Evolutionary conservation across 495 filamentous ascomycete species (phyloP), one percentile per base, ranked within the genome.

Genomic region (Echria macrotheca): DNA sequence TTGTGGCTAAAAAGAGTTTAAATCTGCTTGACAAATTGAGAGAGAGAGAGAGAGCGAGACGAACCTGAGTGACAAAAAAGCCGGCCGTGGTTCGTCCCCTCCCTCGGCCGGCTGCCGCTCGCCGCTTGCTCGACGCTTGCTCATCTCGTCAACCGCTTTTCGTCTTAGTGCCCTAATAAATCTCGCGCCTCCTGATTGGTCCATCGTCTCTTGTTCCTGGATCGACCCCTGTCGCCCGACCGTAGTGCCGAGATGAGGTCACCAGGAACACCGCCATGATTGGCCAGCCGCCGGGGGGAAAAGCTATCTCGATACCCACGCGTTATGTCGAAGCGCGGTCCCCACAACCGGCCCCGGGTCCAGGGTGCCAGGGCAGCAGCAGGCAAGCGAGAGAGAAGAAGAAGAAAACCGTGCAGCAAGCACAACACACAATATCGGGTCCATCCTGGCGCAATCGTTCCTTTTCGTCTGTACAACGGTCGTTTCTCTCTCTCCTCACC

Each of bases 181-280:
- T 43, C 56, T 38, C n/a, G 14, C 33, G 31, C 17, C 9, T 17
- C 17, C 10, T 50, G 39, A 57, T 57, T 59, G 54, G 57, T 32
- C 32, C 33, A 22, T 31, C 17, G 15, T 18, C 11, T 29, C 33
- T 36, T 48, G 57, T 59, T 57, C 57, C 54, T 59, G 47, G 36
- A 24, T 44, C 29, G 28, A 33, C 37, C 52, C 55, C 40, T 50
- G 47, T 50, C 19, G 19, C 23, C 15, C 24, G 36, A 28, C 42
- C 45, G 26, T 48, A 44, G 54, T 57, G 54, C 50, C 57, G 57
- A 59, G 57, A 59, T 59, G 54, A 57, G 37, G 21, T 40, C 22
- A 35, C 53, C 33, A 52, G 54, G 49, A 32, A 43, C 18, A 33
- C 4, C 15, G 23, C 32, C 17, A 14, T 56, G 53, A 59, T 59